Percentiles rank a stretch among this genome's conserved stretches.
Conservation (phyloP, 164 flowering plant species). For the Stephania japonica region DNA sequence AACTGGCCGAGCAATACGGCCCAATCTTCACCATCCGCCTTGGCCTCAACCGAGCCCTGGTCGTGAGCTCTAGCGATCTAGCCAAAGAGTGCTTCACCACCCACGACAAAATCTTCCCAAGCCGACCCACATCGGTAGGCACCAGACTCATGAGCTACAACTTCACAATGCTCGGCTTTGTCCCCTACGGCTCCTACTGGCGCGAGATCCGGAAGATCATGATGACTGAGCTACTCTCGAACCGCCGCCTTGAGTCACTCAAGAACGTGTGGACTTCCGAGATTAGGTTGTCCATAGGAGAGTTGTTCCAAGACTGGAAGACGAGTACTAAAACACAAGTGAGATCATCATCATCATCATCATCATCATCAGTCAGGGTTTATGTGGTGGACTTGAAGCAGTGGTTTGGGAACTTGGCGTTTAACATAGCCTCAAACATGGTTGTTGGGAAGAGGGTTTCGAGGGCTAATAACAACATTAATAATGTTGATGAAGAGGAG, state of each 20-base stretch:
- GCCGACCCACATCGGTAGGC: slow-evolving; percentile 20
- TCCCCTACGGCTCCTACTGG: slow-evolving; percentile 49
- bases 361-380: too few relatives aligned
- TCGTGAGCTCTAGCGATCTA: slow-evolving; percentile 31
- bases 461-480: slow-evolving; percentile 3
- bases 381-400: slow-evolving; percentile 31
- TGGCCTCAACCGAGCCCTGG: slow-evolving; percentile 24
- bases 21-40: slow-evolving; percentile 28
- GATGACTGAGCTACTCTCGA: slow-evolving; percentile 33
- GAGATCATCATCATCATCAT: too few relatives aligned
- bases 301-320: slow-evolving; percentile 11
- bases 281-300: slow-evolving; percentile 10
- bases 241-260: slow-evolving; percentile 28
- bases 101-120: slow-evolving; percentile 23
- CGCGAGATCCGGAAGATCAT: slow-evolving; percentile 37
- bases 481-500: not conserved
- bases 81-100: slow-evolving; percentile 40
- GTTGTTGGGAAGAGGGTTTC: slow-evolving; percentile 37
- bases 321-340: not conserved
- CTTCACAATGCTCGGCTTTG: slow-evolving; percentile 31
- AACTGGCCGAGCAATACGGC: slow-evolving; percentile 37
- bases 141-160: slow-evolving; percentile 24
- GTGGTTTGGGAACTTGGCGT: slow-evolving; percentile 24
- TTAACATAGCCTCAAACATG: slow-evolving; percentile 22
- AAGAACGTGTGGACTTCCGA: slow-evolving; percentile 28